These are phyloP conservation scores for Exophiala lecanii-corni DNA, from an alignment of 2,329 filamentous ascomycete species.

Conservation along the genomic window DNA sequence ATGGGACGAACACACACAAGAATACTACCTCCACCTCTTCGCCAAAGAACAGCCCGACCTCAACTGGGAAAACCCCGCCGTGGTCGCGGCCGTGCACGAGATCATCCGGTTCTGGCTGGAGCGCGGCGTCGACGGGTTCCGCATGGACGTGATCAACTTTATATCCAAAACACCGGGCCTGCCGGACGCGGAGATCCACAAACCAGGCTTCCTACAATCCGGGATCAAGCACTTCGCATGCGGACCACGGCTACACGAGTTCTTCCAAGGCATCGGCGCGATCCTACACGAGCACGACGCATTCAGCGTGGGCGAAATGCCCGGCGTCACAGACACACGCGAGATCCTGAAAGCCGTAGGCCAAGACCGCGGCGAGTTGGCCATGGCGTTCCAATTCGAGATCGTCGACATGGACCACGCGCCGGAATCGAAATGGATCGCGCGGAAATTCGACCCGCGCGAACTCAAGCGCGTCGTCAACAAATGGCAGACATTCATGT, in stretches of 20 bases:
- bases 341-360: constrained; percentile 58
- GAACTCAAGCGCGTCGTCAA: constrained; percentile 47
- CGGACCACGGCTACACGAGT: constrained; percentile 65
- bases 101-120: constrained; percentile 71
- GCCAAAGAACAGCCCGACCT: constrained; percentile 68
- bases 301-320: constrained; percentile 69
- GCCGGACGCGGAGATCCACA: constrained; percentile 52
- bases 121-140: constrained; percentile 63
- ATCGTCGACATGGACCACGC: constrained; percentile 60
- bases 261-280: constrained; percentile 56
- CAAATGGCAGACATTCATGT: constrained; percentile 50
- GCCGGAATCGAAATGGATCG: constrained; percentile 47
- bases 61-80: constrained; percentile 67
- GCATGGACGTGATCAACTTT: constrained; percentile 64
- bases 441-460: constrained; percentile 42
- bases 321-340: constrained; percentile 55
- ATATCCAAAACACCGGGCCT: constrained; percentile 55
- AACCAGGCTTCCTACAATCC: constrained; percentile 45
- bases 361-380: constrained; percentile 51
- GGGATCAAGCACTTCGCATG: constrained; percentile 57
- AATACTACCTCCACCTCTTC: constrained; percentile 72
- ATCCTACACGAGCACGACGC: constrained; percentile 58
- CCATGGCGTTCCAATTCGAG: constrained; percentile 68
- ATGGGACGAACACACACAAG: constrained; percentile 62
- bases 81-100: constrained; percentile 61